Evolutionary conservation across 225 moss, liverwort and hornwort genomes (phyloP).

Genomic region (Climacium dendroides): DNA sequence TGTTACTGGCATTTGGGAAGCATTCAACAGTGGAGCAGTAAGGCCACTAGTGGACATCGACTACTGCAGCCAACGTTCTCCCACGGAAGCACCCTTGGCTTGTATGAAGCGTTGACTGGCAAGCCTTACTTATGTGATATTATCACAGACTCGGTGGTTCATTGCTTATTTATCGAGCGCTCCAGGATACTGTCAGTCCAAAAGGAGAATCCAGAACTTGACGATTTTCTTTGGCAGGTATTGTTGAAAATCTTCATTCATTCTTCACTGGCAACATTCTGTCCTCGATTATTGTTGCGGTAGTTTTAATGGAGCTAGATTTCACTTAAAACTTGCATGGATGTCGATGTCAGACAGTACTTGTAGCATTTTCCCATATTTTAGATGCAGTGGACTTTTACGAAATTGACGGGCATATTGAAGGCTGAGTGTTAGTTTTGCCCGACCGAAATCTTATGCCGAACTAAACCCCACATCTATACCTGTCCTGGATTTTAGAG

Average conservation of each 20-base stretch:
- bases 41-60: slow-evolving; percentile 19
- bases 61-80: slow-evolving; percentile 51
- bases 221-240: slow-evolving; percentile 97
- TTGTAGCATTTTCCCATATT: neutral
- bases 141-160: slow-evolving; percentile 64
- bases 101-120: slow-evolving; percentile 83
- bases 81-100: slow-evolving; percentile 72
- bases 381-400: neutral
- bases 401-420: neutral
- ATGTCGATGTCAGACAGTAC: neutral
- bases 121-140: slow-evolving; percentile 60
- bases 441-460: neutral
- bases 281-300: neutral
- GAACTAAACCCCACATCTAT: neutral
- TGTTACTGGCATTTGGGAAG: neutral
- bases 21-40: slow-evolving; percentile 57
- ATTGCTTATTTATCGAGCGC: slow-evolving; percentile 65
- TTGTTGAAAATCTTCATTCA: neutral
- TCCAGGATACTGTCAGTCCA: slow-evolving; percentile 27
- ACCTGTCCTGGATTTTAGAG: neutral
- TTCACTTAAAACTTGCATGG: neutral
- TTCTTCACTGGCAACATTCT: neutral
- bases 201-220: slow-evolving; percentile 29
- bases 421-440: neutral
- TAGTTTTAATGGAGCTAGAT: neutral